Evolutionary conservation across 176 grass and related monocot genomes (phyloP), one percentile per base, ranked within the genome.

Genomic region (Saccharum spontaneum): DNA sequence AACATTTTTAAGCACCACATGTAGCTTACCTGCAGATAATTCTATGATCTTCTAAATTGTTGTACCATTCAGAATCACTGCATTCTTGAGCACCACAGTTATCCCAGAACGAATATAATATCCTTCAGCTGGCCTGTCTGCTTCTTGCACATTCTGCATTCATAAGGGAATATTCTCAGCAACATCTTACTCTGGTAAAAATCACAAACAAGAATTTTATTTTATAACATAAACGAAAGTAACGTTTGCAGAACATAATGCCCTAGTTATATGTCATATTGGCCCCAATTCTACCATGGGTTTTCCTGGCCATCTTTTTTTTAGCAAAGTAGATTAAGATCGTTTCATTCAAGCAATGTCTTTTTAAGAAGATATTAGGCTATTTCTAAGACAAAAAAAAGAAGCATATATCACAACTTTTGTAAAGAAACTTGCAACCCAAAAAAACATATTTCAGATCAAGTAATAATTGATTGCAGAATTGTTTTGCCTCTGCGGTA

Each of bases 21-120:
- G 0, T 60, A 64, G 8, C 66, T 83, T 76, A 88, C 86, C 80
- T 88, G 49, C n/a, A 28, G 30, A 71, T 64, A 71, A 57, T 30
- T 88, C 20, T 71, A 12, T 16, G 46, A 69, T 79, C 85, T 78
- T 87, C 82, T 94, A 94, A 17, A 94, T 88, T 71, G 79, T 57
- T 39, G 87, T 83, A 78, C 90, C 90, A 88, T 92, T 79, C 83
- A 78, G 87, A 90, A 94, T 90, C 2, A 90, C 82, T 2, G 82
- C 91, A 50, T 92, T 94, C 67, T 94, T 94, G 46, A 82, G 75
- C 33, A 94, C 90, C 38, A 94, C 93, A 73, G 93, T 90, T 80
- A 94, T 89, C 50, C 93, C 93, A 87, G 93, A 94, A 82, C 93
- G 93, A 82, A 94, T 90, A 33, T 94, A 94, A 80, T 90, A 92